Evolutionary conservation across 768 basidiomycete genomes (phyloP), one percentile per base, ranked within the genome.

Genomic region (Suillus fuscotomentosus): DNA sequence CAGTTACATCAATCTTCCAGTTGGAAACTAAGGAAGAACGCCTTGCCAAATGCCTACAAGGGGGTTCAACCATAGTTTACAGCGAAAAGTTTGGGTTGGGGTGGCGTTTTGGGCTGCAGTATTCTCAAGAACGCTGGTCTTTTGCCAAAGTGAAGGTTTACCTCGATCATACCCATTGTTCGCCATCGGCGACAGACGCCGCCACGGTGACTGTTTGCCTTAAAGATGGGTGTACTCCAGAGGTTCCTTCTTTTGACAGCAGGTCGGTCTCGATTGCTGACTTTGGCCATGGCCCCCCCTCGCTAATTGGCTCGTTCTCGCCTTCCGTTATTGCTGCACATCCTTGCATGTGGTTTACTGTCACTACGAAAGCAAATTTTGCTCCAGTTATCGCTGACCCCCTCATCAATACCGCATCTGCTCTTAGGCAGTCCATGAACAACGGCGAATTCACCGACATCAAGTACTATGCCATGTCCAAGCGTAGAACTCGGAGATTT

Each of bases 401-500:
- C 0, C 69, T 70, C 8, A 27, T 63, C 14, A 63, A 71, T 3
- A 60, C 67, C 9, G 61, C 72, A 0, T n/a, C 63, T 47, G 75
- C 68, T 1, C 50, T 76, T 3, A 65, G 65, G 57, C 66, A 66
- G 45, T 74, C 73, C 47, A 66, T 74, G 73, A 56, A 57, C 14
- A 66, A 42, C 15, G 73, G 75, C 9, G 71, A 72, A 45, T 73
- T 74, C 45, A 60, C 73, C 1, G 71, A 74, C 51, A 75, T 71
- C 11, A 75, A 71, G 39, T 74, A 76, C 43, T 67, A 76, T 15
- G 75, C 36, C 34, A 72, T 71, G 60, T 74, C 75, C 17, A 56
- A 65, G 14, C 70, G 62, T 55, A 56, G 64, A 27, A 24, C 61
- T 2, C 55, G 67, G 13, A 9, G 53, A 11, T 64, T 50, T 39